phyloP scores from a whole-genome alignment of 139 green algal genomes.

The Closterium sp. region DNA sequence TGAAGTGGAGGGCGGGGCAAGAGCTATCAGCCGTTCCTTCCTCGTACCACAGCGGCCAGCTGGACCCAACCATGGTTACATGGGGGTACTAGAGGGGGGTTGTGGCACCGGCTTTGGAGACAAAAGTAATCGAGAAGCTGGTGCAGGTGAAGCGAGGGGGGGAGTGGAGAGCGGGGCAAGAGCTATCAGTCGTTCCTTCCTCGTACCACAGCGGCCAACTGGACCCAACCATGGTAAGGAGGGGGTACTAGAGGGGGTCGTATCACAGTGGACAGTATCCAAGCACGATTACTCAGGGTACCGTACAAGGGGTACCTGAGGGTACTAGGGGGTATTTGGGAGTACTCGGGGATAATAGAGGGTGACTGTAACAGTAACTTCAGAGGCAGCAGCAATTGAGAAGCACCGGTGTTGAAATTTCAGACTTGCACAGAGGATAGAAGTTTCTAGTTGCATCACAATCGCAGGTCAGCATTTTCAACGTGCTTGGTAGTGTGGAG shows the following conservation, averaged over 20 bases:
- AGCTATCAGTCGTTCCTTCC: constrained; percentile 17
- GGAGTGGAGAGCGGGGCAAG: constrained; percentile 16
- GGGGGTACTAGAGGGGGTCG: no score
- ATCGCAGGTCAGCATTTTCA: no score
- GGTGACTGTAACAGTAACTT: constrained; percentile 13
- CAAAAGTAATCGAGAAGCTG: constrained; percentile 14
- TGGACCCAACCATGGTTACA: constrained; percentile 19
- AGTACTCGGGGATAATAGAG: no score
- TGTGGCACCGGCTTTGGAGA: constrained; percentile 30
- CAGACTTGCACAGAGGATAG: no score
- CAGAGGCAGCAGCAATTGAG: constrained; percentile 28
- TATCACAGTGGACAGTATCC: no score
- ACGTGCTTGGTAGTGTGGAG: no score
- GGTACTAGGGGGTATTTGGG: no score
- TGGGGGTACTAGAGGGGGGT: constrained; percentile 15
- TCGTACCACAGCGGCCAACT: constrained; percentile 40
- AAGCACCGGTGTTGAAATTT: no score
- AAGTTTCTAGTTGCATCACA: no score
- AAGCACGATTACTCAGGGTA: no score
- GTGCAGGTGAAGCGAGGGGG: constrained; percentile 22
- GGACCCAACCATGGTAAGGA: background rate
- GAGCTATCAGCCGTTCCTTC: constrained; percentile 28
- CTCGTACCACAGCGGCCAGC: constrained; percentile 37
- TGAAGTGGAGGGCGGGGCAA: constrained; percentile 21
- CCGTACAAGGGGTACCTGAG: no score